phyloP scores from a whole-genome alignment of 2,329 filamentous ascomycete genomes.

The Taxawa tesnikishii region DNA sequence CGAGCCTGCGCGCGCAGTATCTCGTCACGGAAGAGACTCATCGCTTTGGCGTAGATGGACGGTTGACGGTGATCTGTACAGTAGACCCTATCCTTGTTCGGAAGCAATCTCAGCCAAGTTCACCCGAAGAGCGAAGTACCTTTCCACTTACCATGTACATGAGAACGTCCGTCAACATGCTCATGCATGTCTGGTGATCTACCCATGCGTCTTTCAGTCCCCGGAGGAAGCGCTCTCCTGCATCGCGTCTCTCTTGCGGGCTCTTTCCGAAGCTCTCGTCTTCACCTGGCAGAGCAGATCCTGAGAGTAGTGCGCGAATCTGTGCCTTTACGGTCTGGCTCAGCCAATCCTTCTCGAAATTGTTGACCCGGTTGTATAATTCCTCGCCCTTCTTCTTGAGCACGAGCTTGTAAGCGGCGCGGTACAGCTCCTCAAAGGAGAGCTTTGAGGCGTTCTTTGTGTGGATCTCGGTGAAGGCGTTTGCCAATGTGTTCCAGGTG shows the following conservation, averaged over 20 bases:
- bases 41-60: slow-evolving; percentile 72
- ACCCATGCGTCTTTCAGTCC: slow-evolving; percentile 71
- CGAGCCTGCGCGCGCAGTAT: slow-evolving; percentile 55
- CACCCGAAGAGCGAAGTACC: not conserved
- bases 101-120: not conserved
- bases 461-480: slow-evolving; percentile 78
- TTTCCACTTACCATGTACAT: slow-evolving; percentile 67
- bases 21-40: slow-evolving; percentile 78
- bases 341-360: slow-evolving; percentile 76
- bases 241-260: slow-evolving; percentile 63
- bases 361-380: slow-evolving; percentile 68
- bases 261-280: not conserved
- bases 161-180: slow-evolving; percentile 86
- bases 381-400: slow-evolving; percentile 72
- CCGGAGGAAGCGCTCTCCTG: slow-evolving; percentile 72
- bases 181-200: slow-evolving; percentile 83
- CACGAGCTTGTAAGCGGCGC: slow-evolving; percentile 87
- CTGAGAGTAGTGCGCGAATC: slow-evolving; percentile 60
- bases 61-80: slow-evolving; percentile 59
- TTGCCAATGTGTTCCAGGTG: slow-evolving; percentile 65
- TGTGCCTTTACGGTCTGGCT: slow-evolving; percentile 56
- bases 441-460: slow-evolving; percentile 79
- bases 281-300: slow-evolving; percentile 28
- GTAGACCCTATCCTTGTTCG: slow-evolving; percentile 60
- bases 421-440: slow-evolving; percentile 92